phyloP scores from a whole-genome alignment of 495 filamentous ascomycete genomes.

The Talaromyces trachyspermus region DNA sequence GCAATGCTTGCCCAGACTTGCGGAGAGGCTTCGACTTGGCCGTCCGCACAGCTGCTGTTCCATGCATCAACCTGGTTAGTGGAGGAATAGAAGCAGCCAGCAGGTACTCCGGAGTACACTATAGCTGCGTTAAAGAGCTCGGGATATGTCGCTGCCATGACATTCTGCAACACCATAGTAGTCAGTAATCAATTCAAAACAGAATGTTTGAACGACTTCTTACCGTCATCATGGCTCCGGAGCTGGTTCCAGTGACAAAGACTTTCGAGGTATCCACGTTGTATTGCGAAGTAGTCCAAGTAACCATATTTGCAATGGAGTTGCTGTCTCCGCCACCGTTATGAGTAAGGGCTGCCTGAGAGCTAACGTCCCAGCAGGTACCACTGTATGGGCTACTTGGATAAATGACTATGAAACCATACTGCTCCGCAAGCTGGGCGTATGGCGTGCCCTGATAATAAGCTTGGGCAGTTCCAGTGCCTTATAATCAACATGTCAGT shows the following conservation, averaged over 20 bases:
- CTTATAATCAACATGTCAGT: not conserved
- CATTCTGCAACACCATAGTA: slow-evolving; percentile 24
- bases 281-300: slow-evolving; percentile 41
- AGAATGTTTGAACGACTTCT: not conserved
- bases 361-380: slow-evolving; percentile 52
- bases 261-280: slow-evolving; percentile 37
- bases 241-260: slow-evolving; percentile 45
- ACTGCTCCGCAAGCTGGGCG: slow-evolving; percentile 28
- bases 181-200: not conserved
- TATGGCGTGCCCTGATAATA: slow-evolving; percentile 21
- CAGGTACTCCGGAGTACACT: slow-evolving; percentile 52
- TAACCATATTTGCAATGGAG: slow-evolving; percentile 50
- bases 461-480: slow-evolving; percentile 19
- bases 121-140: slow-evolving; percentile 48
- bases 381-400: slow-evolving; percentile 35
- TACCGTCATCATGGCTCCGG: slow-evolving; percentile 52
- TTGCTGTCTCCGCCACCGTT: slow-evolving; percentile 43
- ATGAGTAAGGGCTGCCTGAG: slow-evolving; percentile 40
- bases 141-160: slow-evolving; percentile 48
- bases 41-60: slow-evolving; percentile 48
- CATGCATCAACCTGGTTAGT: slow-evolving; percentile 35
- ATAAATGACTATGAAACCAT: slow-evolving; percentile 50
- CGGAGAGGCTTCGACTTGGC: slow-evolving; percentile 32
- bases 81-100: slow-evolving; percentile 47
- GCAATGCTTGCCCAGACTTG: slow-evolving; percentile 43